Base-by-base conservation (phyloP, 2,329 filamentous ascomycete species). In the Aspergillus bombycis region DNA sequence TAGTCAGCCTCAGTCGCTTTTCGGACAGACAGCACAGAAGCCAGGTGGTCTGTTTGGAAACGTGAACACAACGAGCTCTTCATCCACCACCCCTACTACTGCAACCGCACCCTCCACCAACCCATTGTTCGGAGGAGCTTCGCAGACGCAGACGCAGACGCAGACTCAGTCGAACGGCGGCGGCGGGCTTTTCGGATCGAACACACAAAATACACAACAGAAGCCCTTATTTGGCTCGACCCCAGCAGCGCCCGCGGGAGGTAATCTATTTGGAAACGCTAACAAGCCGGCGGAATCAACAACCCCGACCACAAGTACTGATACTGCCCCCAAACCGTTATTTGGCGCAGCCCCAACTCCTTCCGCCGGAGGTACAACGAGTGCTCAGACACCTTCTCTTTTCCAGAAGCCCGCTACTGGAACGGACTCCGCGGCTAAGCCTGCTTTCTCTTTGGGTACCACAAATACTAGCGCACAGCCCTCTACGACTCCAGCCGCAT, bases 281-380 rank as follows among this genome's bases (percentile, higher is more conserved):
- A 72, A 64, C 57, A 77, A 77, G 59, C 72, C 73, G 9, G 67
- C 73, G 14, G 72, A 74, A 46, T 70, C 75, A 36, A 67, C 71
- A 38, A 66, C 72, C 34, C 69, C 74, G 26, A 46, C 71, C 10
- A 62, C 71, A 45, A 61, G 70, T 50, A 61, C 74, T n/a, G 70
- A 65, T 16, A 68, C 62, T 45, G 65, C 68, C 19, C 26, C 72
- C 3, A 78, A 76, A 36, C 63, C 76, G 38, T 57, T 75, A 9
- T 77, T 77, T 58, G 69, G 71, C 28, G 60, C 66, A 48, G 62
- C 67, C 19, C 55, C 71, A 34, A 54, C 65, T 32, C 60, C 71
- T 9, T 57, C 70, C 6, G 36, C 68, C 5, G 58, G 58, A 38
- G 62, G 67, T 50, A 60, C 69, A 14, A 63, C 66, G 58, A 62